Evolutionary conservation across 306 rosid genomes (phyloP).

Genomic region (Notholithocarpus densiflorus): DNA sequence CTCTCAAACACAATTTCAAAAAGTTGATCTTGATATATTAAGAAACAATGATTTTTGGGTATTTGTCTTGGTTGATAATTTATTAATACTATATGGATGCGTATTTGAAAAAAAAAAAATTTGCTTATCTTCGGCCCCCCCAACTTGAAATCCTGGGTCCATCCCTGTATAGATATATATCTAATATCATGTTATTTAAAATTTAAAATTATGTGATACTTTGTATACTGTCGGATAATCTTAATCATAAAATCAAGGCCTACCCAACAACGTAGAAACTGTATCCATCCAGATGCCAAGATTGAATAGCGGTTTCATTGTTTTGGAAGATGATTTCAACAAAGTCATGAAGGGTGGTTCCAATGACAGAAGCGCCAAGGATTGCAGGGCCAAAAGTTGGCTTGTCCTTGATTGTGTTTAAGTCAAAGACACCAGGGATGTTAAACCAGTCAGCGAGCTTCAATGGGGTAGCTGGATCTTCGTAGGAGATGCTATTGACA

Average conservation of each 20-base stretch:
- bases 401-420: constrained; percentile 39
- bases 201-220: no score
- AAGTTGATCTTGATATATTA: no score
- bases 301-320: constrained; percentile 41
- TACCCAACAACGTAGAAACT: constrained; percentile 78
- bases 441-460: constrained; percentile 88
- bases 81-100: no score
- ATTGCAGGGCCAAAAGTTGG: constrained; percentile 35
- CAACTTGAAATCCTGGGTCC: no score
- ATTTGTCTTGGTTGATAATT: no score
- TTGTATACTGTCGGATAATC: no score
- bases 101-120: no score
- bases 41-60: no score
- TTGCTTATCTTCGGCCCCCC: no score
- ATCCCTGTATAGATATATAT: no score
- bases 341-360: constrained; percentile 62
- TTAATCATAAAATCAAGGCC: background rate
- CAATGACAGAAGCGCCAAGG: constrained; percentile 54
- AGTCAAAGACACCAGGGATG: constrained; percentile 49
- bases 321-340: constrained; percentile 73
- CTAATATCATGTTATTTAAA: no score
- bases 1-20: no score
- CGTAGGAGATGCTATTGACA: constrained; percentile 57
- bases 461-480: constrained; percentile 71
- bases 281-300: constrained; percentile 79